Conservation (phyloP, 768 basidiomycete genomes). For the Pleurotus ostreatus region DNA sequence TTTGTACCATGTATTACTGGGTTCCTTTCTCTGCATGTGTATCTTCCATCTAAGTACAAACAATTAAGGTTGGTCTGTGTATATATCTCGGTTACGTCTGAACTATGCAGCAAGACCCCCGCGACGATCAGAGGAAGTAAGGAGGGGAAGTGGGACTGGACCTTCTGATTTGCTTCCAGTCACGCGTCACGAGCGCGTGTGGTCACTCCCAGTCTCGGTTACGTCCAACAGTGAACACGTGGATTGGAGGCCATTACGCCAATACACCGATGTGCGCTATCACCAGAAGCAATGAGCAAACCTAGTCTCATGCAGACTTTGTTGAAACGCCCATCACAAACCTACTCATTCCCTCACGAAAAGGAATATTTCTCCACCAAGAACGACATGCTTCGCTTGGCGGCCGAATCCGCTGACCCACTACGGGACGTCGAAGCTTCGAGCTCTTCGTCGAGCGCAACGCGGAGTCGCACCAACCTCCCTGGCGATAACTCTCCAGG, state of each 20-base stretch:
- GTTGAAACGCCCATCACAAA: conserved; percentile 61
- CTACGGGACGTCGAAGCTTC: not conserved
- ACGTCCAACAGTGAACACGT: too few species aligned
- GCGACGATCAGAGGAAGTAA: not conserved
- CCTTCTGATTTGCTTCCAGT: too few species aligned
- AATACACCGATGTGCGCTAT: not conserved
- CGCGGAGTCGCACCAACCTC: not conserved
- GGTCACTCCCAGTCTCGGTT: too few species aligned
- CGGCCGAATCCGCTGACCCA: conserved; percentile 25
- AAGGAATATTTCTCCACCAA: conserved; percentile 51
- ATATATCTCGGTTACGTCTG: not conserved
- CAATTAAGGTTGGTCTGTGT: not conserved
- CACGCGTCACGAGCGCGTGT: too few species aligned
- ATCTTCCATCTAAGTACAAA: not conserved
- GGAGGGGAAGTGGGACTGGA: too few species aligned
- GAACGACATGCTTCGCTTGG: conserved; percentile 47
- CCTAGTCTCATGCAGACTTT: conserved; percentile 58
- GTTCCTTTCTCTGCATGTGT: not conserved
- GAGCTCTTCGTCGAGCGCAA: not conserved
- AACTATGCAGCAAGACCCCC: not conserved
- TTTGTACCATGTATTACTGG: not conserved
- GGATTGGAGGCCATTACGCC: too few species aligned
- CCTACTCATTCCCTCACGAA: conserved; percentile 41
- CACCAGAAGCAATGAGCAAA: conserved; percentile 45
- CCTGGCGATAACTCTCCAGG: not conserved